Evolutionary conservation across 345 rosid genomes (phyloP).

Genomic region (rapeseed (Brassica napus)): DNA sequence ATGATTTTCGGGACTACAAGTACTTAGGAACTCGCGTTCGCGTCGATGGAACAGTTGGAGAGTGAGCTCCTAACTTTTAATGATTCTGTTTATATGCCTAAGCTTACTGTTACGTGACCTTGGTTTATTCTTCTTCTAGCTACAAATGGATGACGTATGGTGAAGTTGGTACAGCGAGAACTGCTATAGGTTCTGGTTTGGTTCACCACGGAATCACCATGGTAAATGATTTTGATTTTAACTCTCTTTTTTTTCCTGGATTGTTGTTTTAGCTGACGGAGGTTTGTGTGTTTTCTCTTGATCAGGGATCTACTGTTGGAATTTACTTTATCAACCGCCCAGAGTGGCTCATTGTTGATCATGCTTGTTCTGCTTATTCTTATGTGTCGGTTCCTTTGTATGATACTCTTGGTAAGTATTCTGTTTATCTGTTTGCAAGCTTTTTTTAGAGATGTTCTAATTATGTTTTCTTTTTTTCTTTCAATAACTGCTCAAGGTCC

Average conservation of each 20-base stretch:
- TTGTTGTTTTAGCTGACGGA: slow-evolving; percentile 5
- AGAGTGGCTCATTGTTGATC: slow-evolving; percentile 93
- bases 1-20: slow-evolving; percentile 76
- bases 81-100: slow-evolving; percentile 1
- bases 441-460: slow-evolving; percentile 13
- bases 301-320: slow-evolving; percentile 82
- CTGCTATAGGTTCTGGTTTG: slow-evolving; percentile 84
- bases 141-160: slow-evolving; percentile 99
- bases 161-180: slow-evolving; percentile 86
- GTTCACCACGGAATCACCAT: slow-evolving; percentile 63
- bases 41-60: slow-evolving; percentile 94
- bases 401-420: slow-evolving; percentile 81
- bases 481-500: slow-evolving; percentile 61
- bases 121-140: slow-evolving; percentile 34
- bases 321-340: slow-evolving; percentile 92
- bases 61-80: slow-evolving; percentile 53
- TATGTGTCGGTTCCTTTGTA: slow-evolving; percentile 88
- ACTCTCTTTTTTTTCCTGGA: not conserved
- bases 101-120: not conserved
- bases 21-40: slow-evolving; percentile 85
- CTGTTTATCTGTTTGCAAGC: slow-evolving; percentile 27
- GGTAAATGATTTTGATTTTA: slow-evolving; percentile 37
- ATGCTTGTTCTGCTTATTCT: slow-evolving; percentile 93
- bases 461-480: not conserved
- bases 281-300: slow-evolving; percentile 6